phyloP scores from a whole-genome alignment of 108 stramenopile species.

The Aurantiochytrium sp. region DNA sequence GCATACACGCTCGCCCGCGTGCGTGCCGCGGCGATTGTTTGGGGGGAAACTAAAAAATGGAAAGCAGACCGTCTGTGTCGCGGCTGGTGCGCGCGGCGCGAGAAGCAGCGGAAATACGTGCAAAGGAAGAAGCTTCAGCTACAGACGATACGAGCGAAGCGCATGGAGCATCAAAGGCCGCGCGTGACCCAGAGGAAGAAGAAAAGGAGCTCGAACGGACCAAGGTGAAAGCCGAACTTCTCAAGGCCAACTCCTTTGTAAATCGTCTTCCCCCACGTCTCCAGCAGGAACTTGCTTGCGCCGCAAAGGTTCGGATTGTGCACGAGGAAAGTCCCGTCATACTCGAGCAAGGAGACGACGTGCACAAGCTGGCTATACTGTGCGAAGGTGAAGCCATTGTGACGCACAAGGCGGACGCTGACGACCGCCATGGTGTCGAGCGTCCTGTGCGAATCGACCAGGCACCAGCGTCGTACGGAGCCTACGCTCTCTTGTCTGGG shows the following conservation, averaged over 20 bases:
- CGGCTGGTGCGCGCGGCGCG: neutral
- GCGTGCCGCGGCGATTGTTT: neutral
- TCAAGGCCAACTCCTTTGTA: neutral
- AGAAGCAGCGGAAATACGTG: neutral
- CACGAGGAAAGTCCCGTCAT: neutral
- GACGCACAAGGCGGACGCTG: neutral
- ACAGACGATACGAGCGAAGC: neutral
- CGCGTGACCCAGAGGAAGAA: neutral
- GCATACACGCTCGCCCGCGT: no score
- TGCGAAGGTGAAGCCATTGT: neutral
- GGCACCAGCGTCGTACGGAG: neutral
- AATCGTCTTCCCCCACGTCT: neutral
- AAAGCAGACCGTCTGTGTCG: neutral
- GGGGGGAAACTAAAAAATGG: neutral
- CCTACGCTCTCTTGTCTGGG: neutral
- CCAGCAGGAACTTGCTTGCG: neutral
- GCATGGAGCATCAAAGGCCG: neutral
- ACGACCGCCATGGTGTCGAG: neutral
- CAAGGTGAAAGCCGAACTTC: neutral
- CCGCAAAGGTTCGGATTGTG: neutral
- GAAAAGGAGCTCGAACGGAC: neutral
- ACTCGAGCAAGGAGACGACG: neutral
- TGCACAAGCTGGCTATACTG: neutral
- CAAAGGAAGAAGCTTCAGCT: neutral
- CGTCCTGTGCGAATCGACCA: neutral